Base-by-base conservation (phyloP, 148 eudicot species). In the Cornus kousa region DNA sequence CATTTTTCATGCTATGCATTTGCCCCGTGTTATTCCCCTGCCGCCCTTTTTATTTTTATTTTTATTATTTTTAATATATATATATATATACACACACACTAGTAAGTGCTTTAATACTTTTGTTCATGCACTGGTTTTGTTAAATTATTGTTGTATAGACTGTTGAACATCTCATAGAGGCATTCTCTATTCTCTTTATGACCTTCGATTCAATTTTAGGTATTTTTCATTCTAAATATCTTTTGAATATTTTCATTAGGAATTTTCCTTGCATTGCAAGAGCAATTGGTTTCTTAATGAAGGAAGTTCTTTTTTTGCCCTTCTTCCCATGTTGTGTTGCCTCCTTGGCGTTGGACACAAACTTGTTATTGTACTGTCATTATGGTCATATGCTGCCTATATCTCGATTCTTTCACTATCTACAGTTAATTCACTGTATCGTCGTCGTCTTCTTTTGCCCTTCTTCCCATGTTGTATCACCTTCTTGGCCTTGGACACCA, bases 1-100 rank as follows among this genome's bases (percentile, higher is more conserved):
- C 74, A 71, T 73, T 69, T 75, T 43, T 83, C 50, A 50, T 68
- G 39, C 59, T 20, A 31, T 64, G 57, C 68, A 67, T 39, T 80
- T 22, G 37, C 66, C 11, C 28, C 13, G n/a, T 31, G 10, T 20
- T 59, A 37, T 68, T 39, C 50, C 37, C 65, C 62, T 24, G 17
- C 48, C 1, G 28, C 28, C 28, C 43, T 7, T 13, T 23, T 3
- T 40, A 28, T 28, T 28, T 28, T 28, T 28, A 28, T 28, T 28
- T 28, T 28, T 28, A 28, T 28, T 28, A 28, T 28, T 28, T 28
- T 28, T 28, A 28, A 28, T 28, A 28, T 28, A 28, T 28, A 28
- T 28, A 28, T 28, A 28, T 28, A 28, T 1, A 28, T 1, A 28
- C 28, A 28, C 28, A 28, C 37, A 35, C 20, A 39, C 28, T 66